A percentile compares a stretch with the other conserved stretches of the same genome.
Evolutionary conservation across 805 yeast genomes (phyloP).

Genomic region (Torulaspora maleeae): DNA sequence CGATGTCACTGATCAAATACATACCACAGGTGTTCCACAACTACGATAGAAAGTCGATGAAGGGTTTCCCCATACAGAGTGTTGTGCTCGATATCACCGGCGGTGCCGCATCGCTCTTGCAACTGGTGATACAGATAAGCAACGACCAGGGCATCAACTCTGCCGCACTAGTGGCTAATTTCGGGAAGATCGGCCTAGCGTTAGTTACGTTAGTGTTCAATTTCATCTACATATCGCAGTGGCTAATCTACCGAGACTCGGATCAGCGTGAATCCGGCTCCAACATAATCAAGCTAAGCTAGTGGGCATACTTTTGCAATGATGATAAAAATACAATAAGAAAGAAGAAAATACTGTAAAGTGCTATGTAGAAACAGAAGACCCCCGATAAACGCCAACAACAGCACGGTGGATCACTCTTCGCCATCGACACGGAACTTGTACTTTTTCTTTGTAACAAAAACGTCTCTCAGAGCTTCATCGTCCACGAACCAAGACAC

Average conservation of each 20-base stretch:
- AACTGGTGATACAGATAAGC: slow-evolving; percentile 24
- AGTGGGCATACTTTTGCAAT: not conserved
- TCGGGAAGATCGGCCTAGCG: slow-evolving; percentile 41
- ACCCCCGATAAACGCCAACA: not conserved
- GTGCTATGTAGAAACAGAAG: slow-evolving; percentile 2
- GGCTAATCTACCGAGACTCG: slow-evolving; percentile 26
- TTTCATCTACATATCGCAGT: slow-evolving; percentile 38
- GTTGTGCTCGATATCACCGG: slow-evolving; percentile 38
- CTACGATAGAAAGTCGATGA: slow-evolving; percentile 68
- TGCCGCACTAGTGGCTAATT: slow-evolving; percentile 32
- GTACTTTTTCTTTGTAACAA: slow-evolving; percentile 31
- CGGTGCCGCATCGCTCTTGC: slow-evolving; percentile 33
- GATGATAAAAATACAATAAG: slow-evolving; percentile 6
- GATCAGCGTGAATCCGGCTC: not conserved
- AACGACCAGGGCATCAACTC: slow-evolving; percentile 20
- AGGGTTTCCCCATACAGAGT: slow-evolving; percentile 74
- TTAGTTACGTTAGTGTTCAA: slow-evolving; percentile 39
- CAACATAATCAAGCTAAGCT: not conserved
- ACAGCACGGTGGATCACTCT: not conserved
- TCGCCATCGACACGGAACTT: slow-evolving; percentile 16
- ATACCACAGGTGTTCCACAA: slow-evolving; percentile 86
- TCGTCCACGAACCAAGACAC: slow-evolving; percentile 95
- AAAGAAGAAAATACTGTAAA: slow-evolving; percentile 6
- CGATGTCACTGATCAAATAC: slow-evolving; percentile 48
- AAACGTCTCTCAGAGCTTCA: slow-evolving; percentile 76